Conservation (phyloP, 1,284 basidiomycete genomes). For the Amylostereum chailletii region DNA sequence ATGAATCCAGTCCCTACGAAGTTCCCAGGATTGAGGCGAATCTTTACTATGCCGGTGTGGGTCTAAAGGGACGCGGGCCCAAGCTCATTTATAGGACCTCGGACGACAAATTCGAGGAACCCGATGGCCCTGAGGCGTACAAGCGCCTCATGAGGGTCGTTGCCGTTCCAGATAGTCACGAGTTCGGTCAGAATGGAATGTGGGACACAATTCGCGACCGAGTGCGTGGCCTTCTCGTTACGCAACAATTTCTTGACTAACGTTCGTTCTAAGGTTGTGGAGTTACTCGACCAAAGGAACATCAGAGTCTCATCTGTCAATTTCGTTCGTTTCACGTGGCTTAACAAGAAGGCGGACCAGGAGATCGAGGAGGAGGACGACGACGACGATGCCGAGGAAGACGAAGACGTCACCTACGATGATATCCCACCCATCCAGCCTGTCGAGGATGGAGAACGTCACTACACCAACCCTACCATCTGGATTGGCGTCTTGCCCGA, state of each 20-base stretch:
- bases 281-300: conserved; percentile 16
- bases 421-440: conserved; percentile 13
- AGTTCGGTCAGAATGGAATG: conserved; percentile 23
- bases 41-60: conserved; percentile 25
- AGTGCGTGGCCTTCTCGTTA: conserved; percentile 19
- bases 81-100: conserved; percentile 30
- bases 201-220: conserved; percentile 18
- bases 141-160: conserved; percentile 24
- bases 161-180: conserved; percentile 20
- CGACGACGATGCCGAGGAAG: conserved; percentile 15
- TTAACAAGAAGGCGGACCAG: conserved; percentile 10
- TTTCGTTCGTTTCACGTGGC: conserved; percentile 27
- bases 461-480: conserved; percentile 23
- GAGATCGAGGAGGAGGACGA: conserved; percentile 16
- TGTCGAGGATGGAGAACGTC: conserved; percentile 14
- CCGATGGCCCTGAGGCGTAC: conserved; percentile 24
- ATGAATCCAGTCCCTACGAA: conserved; percentile 10
- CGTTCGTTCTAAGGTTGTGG: conserved; percentile 20
- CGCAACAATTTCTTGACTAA: conserved; percentile 16
- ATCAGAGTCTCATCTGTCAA: conserved; percentile 21
- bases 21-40: conserved; percentile 17
- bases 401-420: conserved; percentile 13
- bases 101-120: conserved; percentile 22
- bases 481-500: conserved; percentile 31
- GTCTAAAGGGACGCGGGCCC: conserved; percentile 21